A percentile compares a stretch with the other conserved stretches of the same genome.
phyloP scores from a whole-genome alignment of 2,329 filamentous ascomycete species.

The Ophiocordyceps robertsii region DNA sequence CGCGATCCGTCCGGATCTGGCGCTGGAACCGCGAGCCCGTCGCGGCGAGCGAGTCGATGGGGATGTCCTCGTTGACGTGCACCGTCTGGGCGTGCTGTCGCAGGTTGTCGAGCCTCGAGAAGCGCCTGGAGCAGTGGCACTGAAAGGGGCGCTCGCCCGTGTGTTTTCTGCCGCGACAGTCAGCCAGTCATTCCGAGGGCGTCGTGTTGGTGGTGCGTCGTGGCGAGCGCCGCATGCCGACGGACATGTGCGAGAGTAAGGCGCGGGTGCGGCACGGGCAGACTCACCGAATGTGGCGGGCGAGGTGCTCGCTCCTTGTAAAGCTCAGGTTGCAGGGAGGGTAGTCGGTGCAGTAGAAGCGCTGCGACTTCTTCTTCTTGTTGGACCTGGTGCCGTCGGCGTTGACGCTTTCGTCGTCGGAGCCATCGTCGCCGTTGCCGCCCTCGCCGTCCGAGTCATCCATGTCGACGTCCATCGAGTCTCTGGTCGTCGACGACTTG shows the following conservation, averaged over 20 bases:
- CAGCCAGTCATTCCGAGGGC: not conserved
- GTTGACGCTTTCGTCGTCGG: constrained; percentile 52
- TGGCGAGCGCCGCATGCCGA: not conserved
- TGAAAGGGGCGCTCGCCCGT: constrained; percentile 94
- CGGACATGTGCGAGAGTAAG: no score
- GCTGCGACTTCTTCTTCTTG: constrained; percentile 93
- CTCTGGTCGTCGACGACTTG: constrained; percentile 35
- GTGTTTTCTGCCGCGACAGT: constrained; percentile 58
- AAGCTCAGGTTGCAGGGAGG: constrained; percentile 91
- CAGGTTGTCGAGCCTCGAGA: constrained; percentile 88
- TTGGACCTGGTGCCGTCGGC: constrained; percentile 55
- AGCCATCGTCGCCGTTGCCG: constrained; percentile 35
- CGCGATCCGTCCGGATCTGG: constrained; percentile 78
- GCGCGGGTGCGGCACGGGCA: not conserved
- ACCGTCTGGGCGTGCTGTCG: constrained; percentile 96
- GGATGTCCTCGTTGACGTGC: constrained; percentile 94
- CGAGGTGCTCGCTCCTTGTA: constrained; percentile 88
- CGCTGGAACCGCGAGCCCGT: constrained; percentile 85
- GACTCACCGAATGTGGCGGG: constrained; percentile 73
- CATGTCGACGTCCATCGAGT: constrained; percentile 62
- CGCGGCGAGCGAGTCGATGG: constrained; percentile 81
- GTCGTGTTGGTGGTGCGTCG: not conserved
- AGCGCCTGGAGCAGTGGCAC: constrained; percentile 86
- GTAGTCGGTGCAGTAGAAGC: constrained; percentile 92
- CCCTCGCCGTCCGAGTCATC: constrained; percentile 58